A percentile compares a stretch with the other conserved stretches of the same genome.
phyloP scores from a whole-genome alignment of 495 filamentous ascomycete species.

The Hypoxylon trugodes region DNA sequence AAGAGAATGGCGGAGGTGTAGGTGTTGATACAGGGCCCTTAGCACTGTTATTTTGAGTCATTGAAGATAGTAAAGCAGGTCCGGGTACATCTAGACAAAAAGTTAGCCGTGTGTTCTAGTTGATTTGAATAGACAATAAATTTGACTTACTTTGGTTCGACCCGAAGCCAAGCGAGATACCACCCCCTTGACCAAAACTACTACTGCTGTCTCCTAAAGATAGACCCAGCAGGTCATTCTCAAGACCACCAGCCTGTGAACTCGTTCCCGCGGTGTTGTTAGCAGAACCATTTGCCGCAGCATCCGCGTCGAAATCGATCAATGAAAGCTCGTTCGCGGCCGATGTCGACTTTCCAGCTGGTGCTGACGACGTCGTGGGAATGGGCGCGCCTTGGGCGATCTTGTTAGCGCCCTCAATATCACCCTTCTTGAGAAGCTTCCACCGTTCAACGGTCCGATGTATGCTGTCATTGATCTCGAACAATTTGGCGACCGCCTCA shows the following conservation, averaged over 20 bases:
- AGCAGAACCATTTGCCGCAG: slow-evolving; percentile 63
- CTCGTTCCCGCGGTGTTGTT: slow-evolving; percentile 47
- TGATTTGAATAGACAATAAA: not conserved
- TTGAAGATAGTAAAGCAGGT: slow-evolving; percentile 70
- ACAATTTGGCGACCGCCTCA: slow-evolving; percentile 91
- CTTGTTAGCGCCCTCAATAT: slow-evolving; percentile 84
- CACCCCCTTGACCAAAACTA: slow-evolving; percentile 74
- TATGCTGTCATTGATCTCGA: slow-evolving; percentile 99
- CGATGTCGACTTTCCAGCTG: slow-evolving; percentile 74
- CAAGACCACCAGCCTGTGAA: slow-evolving; percentile 51
- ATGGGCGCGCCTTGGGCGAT: slow-evolving; percentile 86
- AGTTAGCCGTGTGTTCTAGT: slow-evolving; percentile 9
- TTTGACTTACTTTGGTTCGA: slow-evolving; percentile 65
- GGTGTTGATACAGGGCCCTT: slow-evolving; percentile 51
- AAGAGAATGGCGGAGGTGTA: slow-evolving; percentile 62
- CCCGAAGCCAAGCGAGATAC: slow-evolving; percentile 86
- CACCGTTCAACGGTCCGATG: slow-evolving; percentile 95
- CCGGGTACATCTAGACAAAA: slow-evolving; percentile 64
- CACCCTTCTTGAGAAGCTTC: slow-evolving; percentile 91
- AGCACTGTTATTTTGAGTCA: slow-evolving; percentile 65
- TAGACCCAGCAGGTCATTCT: slow-evolving; percentile 63
- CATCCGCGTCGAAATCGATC: slow-evolving; percentile 86
- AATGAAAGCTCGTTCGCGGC: slow-evolving; percentile 87
- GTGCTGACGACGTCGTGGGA: slow-evolving; percentile 51
- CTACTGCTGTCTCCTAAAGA: slow-evolving; percentile 55